These are phyloP conservation scores for Austroboletus olivaceoglutinosus DNA, from an alignment of 1,284 basidiomycete species.

Conservation along the genomic window DNA sequence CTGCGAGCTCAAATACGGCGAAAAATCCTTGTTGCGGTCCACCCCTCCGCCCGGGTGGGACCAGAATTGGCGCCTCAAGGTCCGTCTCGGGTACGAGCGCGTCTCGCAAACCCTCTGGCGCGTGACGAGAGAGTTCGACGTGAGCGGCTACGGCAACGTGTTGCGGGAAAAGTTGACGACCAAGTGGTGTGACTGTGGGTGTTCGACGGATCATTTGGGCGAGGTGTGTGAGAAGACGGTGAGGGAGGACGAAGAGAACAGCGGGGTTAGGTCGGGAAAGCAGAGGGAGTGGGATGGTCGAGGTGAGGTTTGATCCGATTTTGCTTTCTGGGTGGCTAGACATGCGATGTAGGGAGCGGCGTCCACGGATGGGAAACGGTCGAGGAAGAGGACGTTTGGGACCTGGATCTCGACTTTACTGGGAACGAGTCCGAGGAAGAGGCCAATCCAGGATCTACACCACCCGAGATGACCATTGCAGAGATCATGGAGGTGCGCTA, in stretches of 20 bases:
- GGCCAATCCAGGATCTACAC: conserved; percentile 36
- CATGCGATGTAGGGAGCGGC: conserved; percentile 44
- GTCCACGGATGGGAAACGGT: conserved; percentile 66
- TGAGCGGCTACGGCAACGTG: conserved; percentile 64
- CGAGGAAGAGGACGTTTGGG: conserved; percentile 72
- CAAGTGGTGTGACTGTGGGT: conserved; percentile 76
- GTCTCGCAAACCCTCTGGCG: conserved; percentile 61
- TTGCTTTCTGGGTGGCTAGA: background rate
- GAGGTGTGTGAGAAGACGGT: conserved; percentile 71
- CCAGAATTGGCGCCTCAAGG: conserved; percentile 53
- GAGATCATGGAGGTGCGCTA: conserved; percentile 71
- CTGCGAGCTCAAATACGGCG: conserved; percentile 49
- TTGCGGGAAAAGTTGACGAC: conserved; percentile 63
- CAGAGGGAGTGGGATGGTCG: conserved; percentile 69
- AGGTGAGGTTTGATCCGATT: conserved; percentile 35
- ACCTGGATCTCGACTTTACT: conserved; percentile 61
- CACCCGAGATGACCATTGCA: conserved; percentile 59
- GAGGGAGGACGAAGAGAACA: conserved; percentile 60
- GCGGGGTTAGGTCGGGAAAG: conserved; percentile 54
- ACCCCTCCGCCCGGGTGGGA: conserved; percentile 44
- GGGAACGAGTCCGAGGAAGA: conserved; percentile 49
- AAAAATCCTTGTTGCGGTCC: conserved; percentile 32
- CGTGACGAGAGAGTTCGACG: conserved; percentile 65
- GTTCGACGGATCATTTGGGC: conserved; percentile 69
- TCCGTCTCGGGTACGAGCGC: conserved; percentile 61